These are phyloP conservation scores for Diplodia intermedia DNA, from an alignment of 2,329 filamentous ascomycete genomes.

Conservation along the genomic window DNA sequence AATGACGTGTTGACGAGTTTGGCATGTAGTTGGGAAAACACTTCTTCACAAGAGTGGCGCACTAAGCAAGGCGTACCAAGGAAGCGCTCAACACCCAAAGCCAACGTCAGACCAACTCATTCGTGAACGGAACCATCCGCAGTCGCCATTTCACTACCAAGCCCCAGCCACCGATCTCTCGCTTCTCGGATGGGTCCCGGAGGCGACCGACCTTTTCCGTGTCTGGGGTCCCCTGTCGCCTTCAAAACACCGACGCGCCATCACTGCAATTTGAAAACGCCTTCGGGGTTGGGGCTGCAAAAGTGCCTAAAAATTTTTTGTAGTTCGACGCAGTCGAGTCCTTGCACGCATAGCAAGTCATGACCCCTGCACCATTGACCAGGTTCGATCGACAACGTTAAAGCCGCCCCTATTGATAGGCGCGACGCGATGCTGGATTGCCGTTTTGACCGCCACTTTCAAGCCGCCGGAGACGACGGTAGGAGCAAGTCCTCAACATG, in stretches of 20 bases:
- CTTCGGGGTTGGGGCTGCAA: too few relatives aligned
- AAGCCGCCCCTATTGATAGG: neutral
- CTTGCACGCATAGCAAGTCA: neutral
- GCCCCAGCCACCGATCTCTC: neutral
- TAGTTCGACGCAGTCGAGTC: neutral
- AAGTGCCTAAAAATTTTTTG: too few relatives aligned
- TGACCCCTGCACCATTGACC: neutral
- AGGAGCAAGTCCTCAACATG: neutral
- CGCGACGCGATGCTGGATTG: conserved; percentile 3
- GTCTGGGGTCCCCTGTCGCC: neutral
- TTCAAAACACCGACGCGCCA: neutral
- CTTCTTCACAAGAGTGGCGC: neutral
- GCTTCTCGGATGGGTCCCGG: neutral
- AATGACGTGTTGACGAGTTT: neutral
- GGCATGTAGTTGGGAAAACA: neutral
- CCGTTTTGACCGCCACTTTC: neutral
- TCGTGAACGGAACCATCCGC: neutral
- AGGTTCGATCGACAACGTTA: conserved; percentile 13
- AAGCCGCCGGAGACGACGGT: neutral
- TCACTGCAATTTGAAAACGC: too few relatives aligned
- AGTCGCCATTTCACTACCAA: neutral
- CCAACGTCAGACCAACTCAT: neutral
- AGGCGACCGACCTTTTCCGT: neutral
- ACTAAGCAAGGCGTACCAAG: neutral
- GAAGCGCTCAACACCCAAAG: neutral